Base-by-base conservation (phyloP, 257 asterid genomes). In the Phtheirospermum japonicum region DNA sequence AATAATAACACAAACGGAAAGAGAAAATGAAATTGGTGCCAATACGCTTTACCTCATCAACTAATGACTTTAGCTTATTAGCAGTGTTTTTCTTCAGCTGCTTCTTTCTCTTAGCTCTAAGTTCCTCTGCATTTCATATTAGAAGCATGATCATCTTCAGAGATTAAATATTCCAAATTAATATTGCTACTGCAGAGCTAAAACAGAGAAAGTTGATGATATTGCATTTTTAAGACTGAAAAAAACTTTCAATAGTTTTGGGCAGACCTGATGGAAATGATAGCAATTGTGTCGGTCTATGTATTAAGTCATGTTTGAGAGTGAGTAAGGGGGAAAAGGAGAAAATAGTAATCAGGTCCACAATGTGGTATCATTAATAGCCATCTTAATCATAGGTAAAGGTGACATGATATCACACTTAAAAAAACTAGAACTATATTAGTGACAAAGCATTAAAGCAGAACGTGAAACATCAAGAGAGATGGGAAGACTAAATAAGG, bases 31-130 rank as follows among this genome's bases (percentile, higher is more conserved):
- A 7, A 54, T 48, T 23, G 63, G 18, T 37, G 34, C 26, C 50
- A 43, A 66, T 63, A 33, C 42, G 36, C 19, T 59, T 63, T 79
- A 87, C 99, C 88, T 85, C 97, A 57, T 90, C 86, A 43, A 89
- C 99, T 37, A 72, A 61, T 40, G 97, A 89, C 84, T 93, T 93
- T 56, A 93, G 66, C 83, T 87, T 93, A 26, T 82, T 23, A 66
- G 96, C 95, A 52, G 84, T 93, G 73, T 93, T 85, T 67, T 89
- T 93, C 69, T 85, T 93, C 68, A 93, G 82, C 80, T 86, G 88
- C 80, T 89, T 93, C 81, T 89, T 93, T 83, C 99, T 76, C 81
- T 83, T 87, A 45, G 86, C 82, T 67, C 94, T 75, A 67, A 93
- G 93, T 78, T 93, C 97, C 72, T 83, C 99, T 93, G 97, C 78